Percentiles rank a stretch among this genome's conserved stretches.
phyloP scores from a whole-genome alignment of 192 early-diverging fungal species.

The Pilaira anomala region DNA sequence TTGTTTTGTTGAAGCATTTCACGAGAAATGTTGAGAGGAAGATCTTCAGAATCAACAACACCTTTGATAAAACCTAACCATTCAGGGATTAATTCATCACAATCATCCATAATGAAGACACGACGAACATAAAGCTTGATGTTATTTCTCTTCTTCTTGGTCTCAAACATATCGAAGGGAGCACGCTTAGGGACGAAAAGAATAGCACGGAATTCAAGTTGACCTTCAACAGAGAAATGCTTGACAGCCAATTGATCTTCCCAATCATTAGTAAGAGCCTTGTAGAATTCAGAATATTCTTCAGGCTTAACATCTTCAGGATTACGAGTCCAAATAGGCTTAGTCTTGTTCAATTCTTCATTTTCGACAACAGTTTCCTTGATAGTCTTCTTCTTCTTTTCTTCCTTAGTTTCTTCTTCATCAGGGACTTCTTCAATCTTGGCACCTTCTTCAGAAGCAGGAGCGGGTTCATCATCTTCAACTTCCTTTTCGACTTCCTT shows the following conservation, averaged over 20 bases:
- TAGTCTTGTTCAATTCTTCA: constrained; percentile 97
- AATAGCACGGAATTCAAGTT: constrained; percentile 98
- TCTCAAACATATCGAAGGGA: constrained; percentile 96
- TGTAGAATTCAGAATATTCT: constrained; percentile 98
- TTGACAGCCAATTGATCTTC: constrained; percentile 96
- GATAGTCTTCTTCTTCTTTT: constrained; percentile 66
- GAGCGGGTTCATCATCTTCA: constrained; percentile 80
- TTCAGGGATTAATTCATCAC: constrained; percentile 97
- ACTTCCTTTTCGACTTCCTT: constrained; percentile 99
- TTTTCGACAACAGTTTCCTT: constrained; percentile 78
- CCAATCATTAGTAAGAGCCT: constrained; percentile 97
- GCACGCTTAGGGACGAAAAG: constrained; percentile 94
- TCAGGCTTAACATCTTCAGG: constrained; percentile 93
- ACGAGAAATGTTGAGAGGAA: constrained; percentile 99
- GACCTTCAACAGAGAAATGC: constrained; percentile 99
- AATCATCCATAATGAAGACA: constrained; percentile 99
- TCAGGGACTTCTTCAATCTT: constrained; percentile 82
- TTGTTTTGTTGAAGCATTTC: constrained; percentile 99
- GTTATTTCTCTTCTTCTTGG: constrained; percentile 99
- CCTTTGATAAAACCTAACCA: constrained; percentile 99
- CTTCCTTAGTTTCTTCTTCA: constrained; percentile 69
- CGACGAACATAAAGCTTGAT: constrained; percentile 99
- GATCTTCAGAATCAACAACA: constrained; percentile 99
- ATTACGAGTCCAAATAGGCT: constrained; percentile 99
- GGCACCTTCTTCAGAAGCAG: constrained; percentile 61